Evolutionary conservation across 495 filamentous ascomycete species (phyloP), one percentile per base, ranked within the genome.

Genomic region (Aspergillus sclerotiicarbonarius): DNA sequence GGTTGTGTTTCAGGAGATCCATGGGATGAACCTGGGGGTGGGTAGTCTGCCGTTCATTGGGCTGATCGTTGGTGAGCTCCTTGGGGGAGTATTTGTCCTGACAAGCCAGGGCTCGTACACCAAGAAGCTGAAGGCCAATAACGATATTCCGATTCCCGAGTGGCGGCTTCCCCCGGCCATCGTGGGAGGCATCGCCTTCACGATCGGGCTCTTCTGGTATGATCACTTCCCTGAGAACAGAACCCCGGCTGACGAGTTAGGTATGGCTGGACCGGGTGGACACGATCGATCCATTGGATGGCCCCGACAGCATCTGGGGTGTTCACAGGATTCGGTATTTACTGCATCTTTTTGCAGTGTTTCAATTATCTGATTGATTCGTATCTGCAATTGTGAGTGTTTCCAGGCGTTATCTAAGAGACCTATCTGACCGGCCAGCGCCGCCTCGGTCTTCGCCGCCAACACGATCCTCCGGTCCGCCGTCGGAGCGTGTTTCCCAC

Each of bases 381-480:
- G 8, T 75, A 75, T 54, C 61, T 77, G 66, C 91, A 90, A 81
- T 92, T 92, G 81, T 87, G 76, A 73, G 84, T 80, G 43, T 21
- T n/a, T 49, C 29, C 64, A 84, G 18, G 12, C 32, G 29, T 51
- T 15, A 21, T 16, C 13, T 31, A 53, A 18, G n/a, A 25, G 20
- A 13, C 29, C 46, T 3, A 33, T 30, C 12, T 53, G 46, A 9
- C 25, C 35, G 20, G 16, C 10, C 12, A 84, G 80, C 63, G 91
- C 91, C n/a, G 90, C 91, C 29, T 93, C 90, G n/a, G 92, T 90
- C 19, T 91, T 95, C 57, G 92, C 92, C 21, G 91, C 85, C 41
- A 96, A 95, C 71, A 94, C 91, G 0, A 90, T 96, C 73, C 77
- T 94, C 4, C 88, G 91, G 15, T 92, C 88, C 9, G 73, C 90